Conservation (phyloP, 441 rosid genomes). For the Aleurites moluccanus region DNA sequence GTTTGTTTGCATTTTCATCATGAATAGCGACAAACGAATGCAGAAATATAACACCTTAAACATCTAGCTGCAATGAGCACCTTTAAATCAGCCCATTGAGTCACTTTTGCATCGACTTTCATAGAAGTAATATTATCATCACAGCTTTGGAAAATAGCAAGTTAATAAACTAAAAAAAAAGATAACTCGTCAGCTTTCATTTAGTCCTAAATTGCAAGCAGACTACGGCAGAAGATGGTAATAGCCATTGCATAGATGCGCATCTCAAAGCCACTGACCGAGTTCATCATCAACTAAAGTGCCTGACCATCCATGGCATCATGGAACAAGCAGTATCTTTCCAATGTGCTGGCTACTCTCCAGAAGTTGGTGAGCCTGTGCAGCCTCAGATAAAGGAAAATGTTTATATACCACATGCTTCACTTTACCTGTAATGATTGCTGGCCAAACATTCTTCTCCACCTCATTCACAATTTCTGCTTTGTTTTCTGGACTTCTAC, state of each 20-base stretch:
- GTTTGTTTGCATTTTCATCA: background rate
- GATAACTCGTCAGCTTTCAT: background rate
- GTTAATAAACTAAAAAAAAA: background rate
- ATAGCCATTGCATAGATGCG: background rate
- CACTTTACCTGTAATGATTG: constrained; percentile 59
- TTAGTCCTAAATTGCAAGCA: constrained; percentile 4
- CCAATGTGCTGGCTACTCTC: constrained; percentile 78
- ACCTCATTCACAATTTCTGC: constrained; percentile 65
- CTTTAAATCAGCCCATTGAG: background rate
- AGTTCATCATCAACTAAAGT: background rate
- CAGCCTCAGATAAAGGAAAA: constrained; percentile 58
- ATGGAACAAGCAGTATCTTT: constrained; percentile 40
- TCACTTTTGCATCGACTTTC: background rate
- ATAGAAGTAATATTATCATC: background rate
- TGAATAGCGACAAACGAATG: too few relatives aligned
- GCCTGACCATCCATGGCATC: background rate
- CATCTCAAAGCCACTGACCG: background rate
- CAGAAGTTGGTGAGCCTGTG: constrained; percentile 68
- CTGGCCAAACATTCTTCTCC: constrained; percentile 83
- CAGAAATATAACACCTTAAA: background rate
- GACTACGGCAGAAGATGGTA: background rate
- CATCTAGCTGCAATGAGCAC: too few relatives aligned
- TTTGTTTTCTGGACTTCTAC: constrained; percentile 65
- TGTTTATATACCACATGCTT: constrained; percentile 63
- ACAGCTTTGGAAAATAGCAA: background rate